Evolutionary conservation across 2,329 filamentous ascomycete genomes (phyloP).

Genomic region (Trichocomaceae sp.): DNA sequence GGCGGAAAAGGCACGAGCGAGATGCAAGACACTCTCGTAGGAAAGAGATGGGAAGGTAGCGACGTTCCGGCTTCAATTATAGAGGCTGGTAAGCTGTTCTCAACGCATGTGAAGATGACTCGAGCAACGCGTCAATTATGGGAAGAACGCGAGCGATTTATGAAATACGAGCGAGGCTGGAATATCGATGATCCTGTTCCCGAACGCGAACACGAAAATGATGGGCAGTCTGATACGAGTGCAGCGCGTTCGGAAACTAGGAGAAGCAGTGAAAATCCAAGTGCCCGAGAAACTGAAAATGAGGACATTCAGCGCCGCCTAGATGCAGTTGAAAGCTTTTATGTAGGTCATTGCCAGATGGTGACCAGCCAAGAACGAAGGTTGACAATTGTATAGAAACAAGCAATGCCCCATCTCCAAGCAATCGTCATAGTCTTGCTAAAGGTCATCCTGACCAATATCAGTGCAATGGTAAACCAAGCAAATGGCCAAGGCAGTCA

Average conservation of each 20-base stretch:
- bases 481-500: constrained; percentile 40
- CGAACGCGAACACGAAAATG: constrained; percentile 26
- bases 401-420: constrained; percentile 77
- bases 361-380: not conserved
- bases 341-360: constrained; percentile 53
- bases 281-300: constrained; percentile 28
- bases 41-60: constrained; percentile 84
- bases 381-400: constrained; percentile 45
- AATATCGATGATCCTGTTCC: constrained; percentile 46
- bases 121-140: constrained; percentile 87
- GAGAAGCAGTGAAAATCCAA: constrained; percentile 15
- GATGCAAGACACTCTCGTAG: constrained; percentile 71
- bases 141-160: constrained; percentile 85
- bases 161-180: constrained; percentile 91
- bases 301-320: constrained; percentile 51
- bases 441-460: constrained; percentile 79
- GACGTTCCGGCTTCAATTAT: constrained; percentile 89
- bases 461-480: constrained; percentile 72
- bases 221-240: constrained; percentile 36
- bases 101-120: constrained; percentile 82
- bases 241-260: constrained; percentile 19
- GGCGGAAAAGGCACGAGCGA: constrained; percentile 83
- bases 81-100: constrained; percentile 89
- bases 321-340: constrained; percentile 71
- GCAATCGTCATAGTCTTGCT: constrained; percentile 89